Evolutionary conservation across 176 grass and related monocot genomes (phyloP), one percentile per base, ranked within the genome.

Genomic region (Aegilops longissima): DNA sequence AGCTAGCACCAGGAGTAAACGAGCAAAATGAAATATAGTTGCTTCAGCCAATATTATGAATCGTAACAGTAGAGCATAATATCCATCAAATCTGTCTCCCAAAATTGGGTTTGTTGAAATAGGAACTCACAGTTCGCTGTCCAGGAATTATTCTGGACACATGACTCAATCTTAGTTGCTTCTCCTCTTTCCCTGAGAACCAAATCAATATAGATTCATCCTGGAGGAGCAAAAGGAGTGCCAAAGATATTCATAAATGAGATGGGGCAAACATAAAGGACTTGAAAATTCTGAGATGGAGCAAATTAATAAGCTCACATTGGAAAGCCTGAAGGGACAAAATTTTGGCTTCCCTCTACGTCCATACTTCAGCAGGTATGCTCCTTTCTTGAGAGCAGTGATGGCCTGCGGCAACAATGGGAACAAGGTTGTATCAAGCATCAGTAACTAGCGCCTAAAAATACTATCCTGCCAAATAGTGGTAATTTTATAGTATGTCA

Each of bases 101-200:
- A 12, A 27, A 70, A 3, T 17, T 6, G 52, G 12, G 9, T 18
- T 70, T 70, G 13, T 12, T 70, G 21, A 70, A 87, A 80, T 23
- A 54, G 23, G 54, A 80, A 85, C 91, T 95, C 80, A 95, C 93
- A 54, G 93, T 95, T 90, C 93, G 86, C 73, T 95, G 93, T 84
- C 93, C 93, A 74, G 93, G 93, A 84, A 95, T 95, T 87, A 95
- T 95, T 91, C 93, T 95, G 63, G 93, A 95, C 39, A 95, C 93
- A 89, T 95, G 93, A 61, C 91, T 95, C 88, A 95, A 87, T 71
- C 90, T 95, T 80, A 95, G 88, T 66, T 93, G 91, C 61, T 95
- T 95, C 85, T 95, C 91, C 79, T 95, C 93, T 93, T 95, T 95
- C 14, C 93, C 93, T 24, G 93, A 95, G 85, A 95, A 93, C 93